A percentile compares a stretch with the other conserved stretches of the same genome.
phyloP scores from a whole-genome alignment of 78 protist genomes.

The Emiliania huxleyi region DNA sequence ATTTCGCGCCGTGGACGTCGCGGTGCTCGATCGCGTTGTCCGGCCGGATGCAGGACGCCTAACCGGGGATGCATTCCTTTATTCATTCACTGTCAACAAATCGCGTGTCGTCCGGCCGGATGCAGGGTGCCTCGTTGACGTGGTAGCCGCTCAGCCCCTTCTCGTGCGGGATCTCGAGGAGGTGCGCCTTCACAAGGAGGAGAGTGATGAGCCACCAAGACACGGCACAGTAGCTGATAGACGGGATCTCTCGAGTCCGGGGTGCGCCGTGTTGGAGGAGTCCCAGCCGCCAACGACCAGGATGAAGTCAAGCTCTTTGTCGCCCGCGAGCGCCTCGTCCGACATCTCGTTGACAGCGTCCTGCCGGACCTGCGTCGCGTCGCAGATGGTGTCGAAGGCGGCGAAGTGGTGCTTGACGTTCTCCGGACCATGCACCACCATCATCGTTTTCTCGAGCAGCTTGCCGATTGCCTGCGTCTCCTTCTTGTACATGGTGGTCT shows the following conservation, averaged over 20 bases:
- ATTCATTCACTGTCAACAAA: too few species aligned
- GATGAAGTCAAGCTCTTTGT: conserved; percentile 29
- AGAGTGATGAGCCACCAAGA: too few species aligned
- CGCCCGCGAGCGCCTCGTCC: neutral
- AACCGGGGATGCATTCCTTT: too few species aligned
- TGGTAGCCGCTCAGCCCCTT: conserved; percentile 17
- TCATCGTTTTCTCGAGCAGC: conserved; percentile 51
- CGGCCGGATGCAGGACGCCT: neutral
- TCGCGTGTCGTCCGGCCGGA: too few species aligned
- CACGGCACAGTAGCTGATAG: too few species aligned
- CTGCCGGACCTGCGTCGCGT: conserved; percentile 54
- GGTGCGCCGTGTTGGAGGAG: conserved; percentile 52
- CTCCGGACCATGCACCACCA: conserved; percentile 42
- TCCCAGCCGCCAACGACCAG: conserved; percentile 58
- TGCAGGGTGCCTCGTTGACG: too few species aligned
- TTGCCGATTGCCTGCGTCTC: conserved; percentile 56
- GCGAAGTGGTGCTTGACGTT: conserved; percentile 14
- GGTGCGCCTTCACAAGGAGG: too few species aligned
- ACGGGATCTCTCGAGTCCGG: too few species aligned
- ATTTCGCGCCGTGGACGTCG: neutral
- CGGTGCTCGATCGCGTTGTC: conserved; percentile 7
- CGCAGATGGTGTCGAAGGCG: conserved; percentile 61
- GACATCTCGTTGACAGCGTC: neutral
- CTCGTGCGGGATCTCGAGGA: conserved; percentile 38
- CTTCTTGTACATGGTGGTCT: conserved; percentile 64